Evolutionary conservation across 129 eudicot genomes (phyloP).

Genomic region (Tanacetum coccineum): DNA sequence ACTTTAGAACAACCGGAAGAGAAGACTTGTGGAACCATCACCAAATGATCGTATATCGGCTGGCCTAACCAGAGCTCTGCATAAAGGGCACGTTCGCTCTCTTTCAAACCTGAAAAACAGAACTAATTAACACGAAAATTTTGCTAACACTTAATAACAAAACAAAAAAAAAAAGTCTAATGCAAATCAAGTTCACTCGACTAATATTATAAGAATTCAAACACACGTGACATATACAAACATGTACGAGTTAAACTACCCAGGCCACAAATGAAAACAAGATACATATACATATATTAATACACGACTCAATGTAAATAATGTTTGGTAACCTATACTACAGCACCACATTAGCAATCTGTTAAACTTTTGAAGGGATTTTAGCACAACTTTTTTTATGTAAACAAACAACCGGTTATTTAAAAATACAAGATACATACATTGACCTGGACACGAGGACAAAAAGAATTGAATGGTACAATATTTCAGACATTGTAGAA

Average conservation of each 20-base stretch:
- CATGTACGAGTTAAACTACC: background rate
- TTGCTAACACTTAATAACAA: background rate
- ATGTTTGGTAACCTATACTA: background rate
- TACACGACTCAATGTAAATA: too few relatives aligned
- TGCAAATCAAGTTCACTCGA: too few relatives aligned
- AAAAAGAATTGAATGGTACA: background rate
- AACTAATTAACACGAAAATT: background rate
- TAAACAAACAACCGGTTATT: background rate
- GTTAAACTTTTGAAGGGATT: background rate
- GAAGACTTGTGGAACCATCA: constrained; percentile 61
- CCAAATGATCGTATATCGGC: constrained; percentile 64
- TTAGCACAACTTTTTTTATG: background rate
- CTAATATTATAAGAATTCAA: background rate
- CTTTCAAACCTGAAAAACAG: constrained; percentile 60
- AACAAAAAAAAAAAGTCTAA: background rate
- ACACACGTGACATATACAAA: background rate
- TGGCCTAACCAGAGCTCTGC: constrained; percentile 68
- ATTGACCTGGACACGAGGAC: background rate
- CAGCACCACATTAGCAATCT: background rate
- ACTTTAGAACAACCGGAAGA: constrained; percentile 44
- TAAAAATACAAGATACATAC: background rate
- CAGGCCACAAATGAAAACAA: background rate
- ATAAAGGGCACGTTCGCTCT: constrained; percentile 70
- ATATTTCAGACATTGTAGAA: background rate
- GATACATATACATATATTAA: too few relatives aligned